A percentile compares a stretch with the other conserved stretches of the same genome.
phyloP scores from a whole-genome alignment of 805 yeast genomes.

The Wickerhamomyces subpelliculosus region DNA sequence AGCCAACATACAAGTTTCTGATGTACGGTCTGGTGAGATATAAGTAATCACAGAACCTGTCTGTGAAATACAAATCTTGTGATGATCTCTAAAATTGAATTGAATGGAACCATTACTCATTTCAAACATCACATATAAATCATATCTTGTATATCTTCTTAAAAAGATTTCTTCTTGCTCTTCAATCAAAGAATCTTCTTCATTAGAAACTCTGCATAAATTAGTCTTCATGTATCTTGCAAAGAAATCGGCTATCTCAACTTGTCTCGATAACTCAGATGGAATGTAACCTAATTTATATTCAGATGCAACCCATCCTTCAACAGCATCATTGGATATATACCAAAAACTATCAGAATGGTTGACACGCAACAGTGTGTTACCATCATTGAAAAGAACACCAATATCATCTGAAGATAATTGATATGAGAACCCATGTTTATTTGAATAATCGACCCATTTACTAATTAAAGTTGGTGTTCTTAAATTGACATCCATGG shows the following conservation, averaged over 20 bases:
- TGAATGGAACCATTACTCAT: constrained; percentile 89
- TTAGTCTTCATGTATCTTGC: constrained; percentile 89
- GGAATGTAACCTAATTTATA: constrained; percentile 38
- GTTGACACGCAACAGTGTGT: constrained; percentile 67
- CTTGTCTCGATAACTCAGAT: constrained; percentile 51
- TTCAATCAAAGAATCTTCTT: constrained; percentile 34
- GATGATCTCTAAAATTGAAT: constrained; percentile 93
- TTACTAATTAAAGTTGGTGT: constrained; percentile 76
- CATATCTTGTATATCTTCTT: constrained; percentile 75
- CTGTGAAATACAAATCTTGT: constrained; percentile 74
- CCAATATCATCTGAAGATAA: constrained; percentile 86
- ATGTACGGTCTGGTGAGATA: constrained; percentile 69
- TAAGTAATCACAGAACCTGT: constrained; percentile 73
- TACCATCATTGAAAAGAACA: constrained; percentile 79
- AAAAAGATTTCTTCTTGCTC: constrained; percentile 66
- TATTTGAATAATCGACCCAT: constrained; percentile 97
- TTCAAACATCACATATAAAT: constrained; percentile 84
- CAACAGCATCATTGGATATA: constrained; percentile 39
- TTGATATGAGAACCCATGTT: constrained; percentile 93
- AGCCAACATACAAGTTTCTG: constrained; percentile 55
- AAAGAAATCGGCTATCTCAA: constrained; percentile 83
- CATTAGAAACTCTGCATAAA: constrained; percentile 71
- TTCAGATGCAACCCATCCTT: constrained; percentile 50
- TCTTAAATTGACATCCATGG: constrained; percentile 11
- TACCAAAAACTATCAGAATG: constrained; percentile 63